Conservation (phyloP, 768 basidiomycete species). For the Leucocoprinus sp. region DNA sequence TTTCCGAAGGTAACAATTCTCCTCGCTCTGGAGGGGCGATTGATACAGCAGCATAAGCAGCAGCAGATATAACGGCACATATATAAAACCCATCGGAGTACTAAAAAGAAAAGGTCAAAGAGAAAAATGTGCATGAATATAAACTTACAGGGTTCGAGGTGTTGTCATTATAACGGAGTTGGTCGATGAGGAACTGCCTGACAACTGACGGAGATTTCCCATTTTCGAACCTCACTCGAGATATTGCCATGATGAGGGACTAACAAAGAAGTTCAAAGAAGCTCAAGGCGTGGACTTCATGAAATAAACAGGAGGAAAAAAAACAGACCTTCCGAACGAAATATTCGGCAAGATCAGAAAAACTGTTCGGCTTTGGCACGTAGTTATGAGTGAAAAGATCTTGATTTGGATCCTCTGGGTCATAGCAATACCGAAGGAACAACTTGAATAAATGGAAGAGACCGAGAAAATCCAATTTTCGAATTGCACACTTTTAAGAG, state of each 20-base stretch:
- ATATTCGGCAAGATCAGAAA: conserved; percentile 85
- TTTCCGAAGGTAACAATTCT: conserved; percentile 64
- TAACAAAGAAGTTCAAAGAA: too few species aligned
- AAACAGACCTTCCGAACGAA: conserved; percentile 82
- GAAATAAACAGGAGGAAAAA: conserved; percentile 50
- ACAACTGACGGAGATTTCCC: conserved; percentile 83
- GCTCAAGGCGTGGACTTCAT: conserved; percentile 76
- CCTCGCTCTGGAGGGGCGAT: conserved; percentile 72
- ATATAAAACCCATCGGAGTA: conserved; percentile 90
- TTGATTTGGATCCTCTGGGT: conserved; percentile 72
- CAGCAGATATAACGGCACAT: conserved; percentile 74
- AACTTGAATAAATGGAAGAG: conserved; percentile 95
- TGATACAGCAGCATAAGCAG: conserved; percentile 74
- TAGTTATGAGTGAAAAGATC: conserved; percentile 83
- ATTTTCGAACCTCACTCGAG: conserved; percentile 78
- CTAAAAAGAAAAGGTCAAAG: conserved; percentile 28
- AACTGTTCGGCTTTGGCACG: conserved; percentile 94
- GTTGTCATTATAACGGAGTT: conserved; percentile 94
- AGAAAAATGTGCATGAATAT: background rate
- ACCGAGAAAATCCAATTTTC: conserved; percentile 78
- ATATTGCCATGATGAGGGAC: conserved; percentile 76
- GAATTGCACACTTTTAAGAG: conserved; percentile 65
- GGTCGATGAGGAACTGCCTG: conserved; percentile 82
- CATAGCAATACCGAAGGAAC: conserved; percentile 85
- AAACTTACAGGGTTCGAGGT: conserved; percentile 72